phyloP scores from a whole-genome alignment of 1,284 basidiomycete species.

The Apiotrichum sp. region DNA sequence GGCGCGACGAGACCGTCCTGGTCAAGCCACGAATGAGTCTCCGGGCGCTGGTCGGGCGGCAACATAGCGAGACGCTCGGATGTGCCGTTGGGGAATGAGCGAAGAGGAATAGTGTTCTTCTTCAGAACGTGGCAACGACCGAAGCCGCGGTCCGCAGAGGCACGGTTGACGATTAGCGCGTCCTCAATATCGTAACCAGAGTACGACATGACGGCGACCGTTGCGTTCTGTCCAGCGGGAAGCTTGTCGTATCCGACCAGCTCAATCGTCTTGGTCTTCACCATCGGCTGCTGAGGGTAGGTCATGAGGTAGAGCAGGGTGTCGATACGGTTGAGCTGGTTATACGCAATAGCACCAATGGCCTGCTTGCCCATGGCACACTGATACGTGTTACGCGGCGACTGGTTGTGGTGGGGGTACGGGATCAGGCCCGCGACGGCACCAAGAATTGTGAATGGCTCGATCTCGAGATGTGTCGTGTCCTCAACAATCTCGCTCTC shows the following conservation, averaged over 20 bases:
- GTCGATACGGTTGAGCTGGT: conserved; percentile 96
- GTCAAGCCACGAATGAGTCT: conserved; percentile 81
- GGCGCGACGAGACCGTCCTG: conserved; percentile 94
- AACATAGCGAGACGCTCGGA: conserved; percentile 77
- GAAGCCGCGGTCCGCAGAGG: conserved; percentile 93
- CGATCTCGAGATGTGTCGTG: conserved; percentile 96
- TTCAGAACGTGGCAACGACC: conserved; percentile 95
- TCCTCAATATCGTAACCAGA: conserved; percentile 99
- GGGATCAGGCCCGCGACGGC: conserved; percentile 98
- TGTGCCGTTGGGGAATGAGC: conserved; percentile 96
- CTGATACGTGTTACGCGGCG: conserved; percentile 97
- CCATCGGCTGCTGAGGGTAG: conserved; percentile 99
- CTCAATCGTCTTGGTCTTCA: conserved; percentile 98
- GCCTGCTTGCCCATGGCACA: conserved; percentile 99
- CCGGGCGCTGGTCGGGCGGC: conserved; percentile 66
- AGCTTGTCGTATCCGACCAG: conserved; percentile 92
- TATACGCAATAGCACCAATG: conserved; percentile 98
- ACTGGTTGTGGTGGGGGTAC: conserved; percentile 99
- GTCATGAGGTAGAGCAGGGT: conserved; percentile 97
- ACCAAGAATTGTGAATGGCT: conserved; percentile 95
- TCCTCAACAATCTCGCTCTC: conserved; percentile 74
- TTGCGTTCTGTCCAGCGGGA: conserved; percentile 97
- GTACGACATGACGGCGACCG: conserved; percentile 97
- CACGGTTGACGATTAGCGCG: conserved; percentile 91
- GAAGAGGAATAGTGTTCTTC: conserved; percentile 88